Evolutionary conservation across 2,329 filamentous ascomycete genomes (phyloP), one percentile per base, ranked within the genome.

Genomic region (Ceratocystis colombiana): DNA sequence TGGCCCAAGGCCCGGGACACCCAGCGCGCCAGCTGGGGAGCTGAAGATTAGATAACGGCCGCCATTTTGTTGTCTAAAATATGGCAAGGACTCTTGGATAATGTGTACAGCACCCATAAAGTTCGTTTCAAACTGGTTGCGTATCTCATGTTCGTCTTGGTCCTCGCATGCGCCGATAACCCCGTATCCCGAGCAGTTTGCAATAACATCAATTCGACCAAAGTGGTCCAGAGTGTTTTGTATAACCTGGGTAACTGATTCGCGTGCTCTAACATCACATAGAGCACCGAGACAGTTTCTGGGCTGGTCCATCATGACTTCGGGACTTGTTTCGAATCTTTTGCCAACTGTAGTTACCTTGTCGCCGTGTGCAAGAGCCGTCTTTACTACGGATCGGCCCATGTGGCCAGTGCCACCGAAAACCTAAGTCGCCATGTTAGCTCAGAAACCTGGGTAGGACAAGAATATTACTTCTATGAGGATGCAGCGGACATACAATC

Each of bases 341-440:
- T 90, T 87, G 7, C 94, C 94, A 8, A 96, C 92, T 5, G 90
- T 90, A 2, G 87, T 86, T 67, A 96, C 93, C 63, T 87, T 81
- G 74, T 99, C 94, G 71, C 88, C 88, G 71, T 90, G 88, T 17
- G 84, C 80, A 25, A 97, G 81, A 17, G 89, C 90, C 65, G 84
- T 85, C 72, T 94, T 93, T 68, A 93, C 89, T 22, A 97, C 84
- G 6, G 89, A 95, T 64, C 90, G 87, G 68, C 94, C 94, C 81
- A 97, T 96, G 72, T 99, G 94, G 66, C 94, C 94, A n/a, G 92
- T 96, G 62, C 90, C 92, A 62, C 94, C 94, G 76, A 96, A 99
- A 65, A 97, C 80, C 90, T 91, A 68, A 22, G 44, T 6, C 3
- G 37, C 28, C 5, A 37, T 3, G 15, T 59, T 33, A 59, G 55